These are phyloP conservation scores for Incumbomyces lentus DNA, from an alignment of 2,329 filamentous ascomycete species.

Conservation along the genomic window DNA sequence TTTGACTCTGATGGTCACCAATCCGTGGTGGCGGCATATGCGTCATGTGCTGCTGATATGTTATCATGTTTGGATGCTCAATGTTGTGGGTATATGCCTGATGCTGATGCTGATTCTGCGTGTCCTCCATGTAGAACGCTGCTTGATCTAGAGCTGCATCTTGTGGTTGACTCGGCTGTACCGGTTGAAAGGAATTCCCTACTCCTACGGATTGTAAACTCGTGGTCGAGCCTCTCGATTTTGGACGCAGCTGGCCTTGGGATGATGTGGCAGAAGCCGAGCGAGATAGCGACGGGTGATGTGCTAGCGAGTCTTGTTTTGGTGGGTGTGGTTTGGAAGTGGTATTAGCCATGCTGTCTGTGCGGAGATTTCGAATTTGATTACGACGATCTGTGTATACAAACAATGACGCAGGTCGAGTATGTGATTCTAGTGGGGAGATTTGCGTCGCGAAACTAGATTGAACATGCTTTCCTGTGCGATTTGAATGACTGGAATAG, in stretches of 20 bases:
- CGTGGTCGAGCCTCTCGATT: constrained; percentile 37
- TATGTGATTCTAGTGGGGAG: constrained; percentile 4
- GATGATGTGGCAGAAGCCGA: constrained; percentile 31
- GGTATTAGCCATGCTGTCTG: constrained; percentile 4
- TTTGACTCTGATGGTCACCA: not conserved
- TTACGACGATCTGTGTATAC: constrained; percentile 2
- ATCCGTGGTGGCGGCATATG: not conserved
- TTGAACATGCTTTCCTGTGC: not conserved
- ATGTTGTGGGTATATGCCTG: not conserved
- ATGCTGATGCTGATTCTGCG: constrained; percentile 8
- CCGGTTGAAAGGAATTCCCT: constrained; percentile 18
- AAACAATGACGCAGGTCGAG: constrained; percentile 7
- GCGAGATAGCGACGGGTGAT: constrained; percentile 24
- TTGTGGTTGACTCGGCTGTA: constrained; percentile 25
- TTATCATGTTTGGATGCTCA: constrained; percentile 9
- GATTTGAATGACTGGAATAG: not conserved
- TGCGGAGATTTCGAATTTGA: constrained; percentile 6
- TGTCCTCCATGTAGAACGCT: constrained; percentile 15
- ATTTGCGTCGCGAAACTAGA: constrained; percentile 3
- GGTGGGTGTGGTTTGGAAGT: not conserved
- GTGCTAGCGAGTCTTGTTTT: constrained; percentile 3
- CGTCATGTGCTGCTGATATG: constrained; percentile 11
- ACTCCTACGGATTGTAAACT: constrained; percentile 36
- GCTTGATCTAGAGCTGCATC: constrained; percentile 14
- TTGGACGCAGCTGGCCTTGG: constrained; percentile 30